Base-by-base conservation (phyloP, 768 basidiomycete genomes). In the Trametes meyenii region DNA sequence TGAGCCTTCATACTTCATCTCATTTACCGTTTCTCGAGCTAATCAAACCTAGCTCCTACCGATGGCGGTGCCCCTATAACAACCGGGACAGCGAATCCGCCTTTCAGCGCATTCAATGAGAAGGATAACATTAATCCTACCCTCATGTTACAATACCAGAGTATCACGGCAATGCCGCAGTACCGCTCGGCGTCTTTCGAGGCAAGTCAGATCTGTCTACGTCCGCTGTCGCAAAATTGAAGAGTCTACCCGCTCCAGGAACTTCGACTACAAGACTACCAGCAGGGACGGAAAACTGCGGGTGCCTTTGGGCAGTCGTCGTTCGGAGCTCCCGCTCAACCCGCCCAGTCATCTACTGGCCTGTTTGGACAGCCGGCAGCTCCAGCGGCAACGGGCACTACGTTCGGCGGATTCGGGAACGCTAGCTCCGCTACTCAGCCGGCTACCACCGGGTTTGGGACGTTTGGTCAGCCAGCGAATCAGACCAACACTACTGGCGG, bases 111-210 rank as follows among this genome's bases (percentile, higher is more conserved):
- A 5, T 85, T 79, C 62, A 71, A 55, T 38, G 93, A 95, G 70
- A 92, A 92, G 67, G 93, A 95, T 65, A 67, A 76, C 16, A 70
- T 75, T 10, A 81, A 75, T 59, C 65, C 77, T 17, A 77, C 53
- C 51, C 60, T 75, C 13, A 83, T 77, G 5, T 77, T 89, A 43
- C 88, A 90, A 62, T 96, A 89, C 73, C 93, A 96, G 73, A 83
- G 87, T 39, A 93, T 94, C 55, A 83, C 87, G 17, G 88, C 87
- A 64, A 92, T 89, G 81, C 89, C 89, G 16, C 81, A 82, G 17
- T 96, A 94, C 70, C 75, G 81, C 60, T 88, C 89, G 43, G 86
- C 83, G 62, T 95, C 92, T 21, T 83, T 91, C 63, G 70, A 79
- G 70, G 63, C 77, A 62, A 60, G 74, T 68, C n/a, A 21, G 13